phyloP scores from a whole-genome alignment of 1,284 basidiomycete species.

The Sanghuangporus sanghuang region DNA sequence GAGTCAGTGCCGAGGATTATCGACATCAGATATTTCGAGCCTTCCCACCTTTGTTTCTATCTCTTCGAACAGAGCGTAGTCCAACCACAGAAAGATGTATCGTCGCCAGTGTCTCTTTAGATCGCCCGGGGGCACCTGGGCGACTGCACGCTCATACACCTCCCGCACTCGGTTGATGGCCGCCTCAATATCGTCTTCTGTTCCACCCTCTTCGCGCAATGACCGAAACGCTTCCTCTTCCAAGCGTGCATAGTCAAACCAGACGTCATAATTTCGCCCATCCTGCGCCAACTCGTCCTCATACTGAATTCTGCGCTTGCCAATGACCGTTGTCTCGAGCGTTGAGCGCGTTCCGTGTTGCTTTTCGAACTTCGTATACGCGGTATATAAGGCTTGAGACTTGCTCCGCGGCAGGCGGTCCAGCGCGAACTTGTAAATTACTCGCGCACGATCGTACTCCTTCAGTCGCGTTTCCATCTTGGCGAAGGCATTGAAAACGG shows the following conservation, averaged over 20 bases:
- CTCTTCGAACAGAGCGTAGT: constrained; percentile 97
- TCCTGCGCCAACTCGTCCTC: constrained; percentile 91
- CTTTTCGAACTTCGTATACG: constrained; percentile 98
- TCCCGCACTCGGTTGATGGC: constrained; percentile 73
- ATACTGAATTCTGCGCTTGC: constrained; percentile 96
- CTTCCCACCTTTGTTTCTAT: constrained; percentile 77
- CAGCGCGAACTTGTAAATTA: constrained; percentile 95
- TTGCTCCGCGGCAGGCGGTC: constrained; percentile 88
- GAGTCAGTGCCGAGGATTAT: constrained; percentile 6
- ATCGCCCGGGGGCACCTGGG: constrained; percentile 85
- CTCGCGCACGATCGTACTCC: constrained; percentile 93
- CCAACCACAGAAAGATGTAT: constrained; percentile 96
- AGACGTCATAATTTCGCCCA: constrained; percentile 92
- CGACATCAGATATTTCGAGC: constrained; percentile 1
- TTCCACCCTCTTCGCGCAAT: constrained; percentile 65
- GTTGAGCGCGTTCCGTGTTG: constrained; percentile 89
- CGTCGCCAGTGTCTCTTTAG: constrained; percentile 93
- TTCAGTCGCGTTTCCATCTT: constrained; percentile 97
- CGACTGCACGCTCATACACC: constrained; percentile 95
- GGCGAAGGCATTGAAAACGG: constrained; percentile 93
- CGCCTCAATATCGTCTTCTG: constrained; percentile 54
- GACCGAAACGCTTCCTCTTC: constrained; percentile 87
- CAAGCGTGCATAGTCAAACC: constrained; percentile 94
- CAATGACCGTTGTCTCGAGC: constrained; percentile 91
- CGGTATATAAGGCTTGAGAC: constrained; percentile 78